Evolutionary conservation across 2,329 filamentous ascomycete species (phyloP), one percentile per base, ranked within the genome.

Genomic region (Neofusicoccum sp.): DNA sequence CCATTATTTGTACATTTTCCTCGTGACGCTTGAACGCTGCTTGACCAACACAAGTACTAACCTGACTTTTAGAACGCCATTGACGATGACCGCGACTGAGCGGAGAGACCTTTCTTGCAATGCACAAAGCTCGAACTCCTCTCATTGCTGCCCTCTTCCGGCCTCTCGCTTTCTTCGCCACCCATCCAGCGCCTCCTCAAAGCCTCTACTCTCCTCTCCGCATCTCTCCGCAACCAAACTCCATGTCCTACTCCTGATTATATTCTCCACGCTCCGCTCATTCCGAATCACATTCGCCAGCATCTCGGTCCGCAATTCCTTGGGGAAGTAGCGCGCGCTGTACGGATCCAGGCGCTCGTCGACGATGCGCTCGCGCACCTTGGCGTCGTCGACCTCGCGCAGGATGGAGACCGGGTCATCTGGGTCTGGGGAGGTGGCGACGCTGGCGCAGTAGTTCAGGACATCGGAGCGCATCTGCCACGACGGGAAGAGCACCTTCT

Each of bases 341-440:
- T 99, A 99, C 1, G 95, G 95, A 78, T 99, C 95, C 62, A 97
- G 74, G 60, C 95, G 81, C 76, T 98, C 95, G 72, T 98, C 86
- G 4, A 98, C 87, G 0, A 93, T 81, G 57, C 86, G 81, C 69
- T 93, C 88, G 49, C 87, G 82, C 64, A 89, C 86, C 67, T 80
- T 85, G 61, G 86, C 84, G 58, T 86, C 85, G 75, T 96, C 89
- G 0, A 86, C 80, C 68, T 91, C 83, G 59, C 90, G 80, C 16
- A 89, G 69, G 0, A 89, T 78, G 28, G 86, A 81, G 61, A 93
- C 90, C 1, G 93, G 93, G 67, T 97, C 93, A 62, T 93, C 84
- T 0, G 91, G 91, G 69, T 98, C 92, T 0, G 91, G 89, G 62
- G 87, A 90, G 9, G 91, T 91, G 3, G 93, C 93, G 0, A 99